phyloP scores from a whole-genome alignment of 1,139 yeast species.

The Pichia sp. region DNA sequence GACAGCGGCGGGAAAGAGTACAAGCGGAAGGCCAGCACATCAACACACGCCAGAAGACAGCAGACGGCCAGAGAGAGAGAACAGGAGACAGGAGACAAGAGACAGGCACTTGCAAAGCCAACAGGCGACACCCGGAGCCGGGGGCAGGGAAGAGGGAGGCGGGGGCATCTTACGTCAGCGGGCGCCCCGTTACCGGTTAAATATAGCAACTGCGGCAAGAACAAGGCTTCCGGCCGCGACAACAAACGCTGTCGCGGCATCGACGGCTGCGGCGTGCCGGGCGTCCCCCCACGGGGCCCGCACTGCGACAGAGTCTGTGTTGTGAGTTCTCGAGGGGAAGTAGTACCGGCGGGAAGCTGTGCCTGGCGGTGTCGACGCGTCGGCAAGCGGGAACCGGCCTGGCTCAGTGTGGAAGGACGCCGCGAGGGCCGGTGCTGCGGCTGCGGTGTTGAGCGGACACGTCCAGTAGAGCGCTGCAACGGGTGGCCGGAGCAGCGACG shows the following conservation, averaged over 20 bases:
- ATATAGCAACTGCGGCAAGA: slow-evolving; percentile 2
- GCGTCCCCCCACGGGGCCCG: slow-evolving; percentile 5
- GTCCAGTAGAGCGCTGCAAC: slow-evolving; percentile 29
- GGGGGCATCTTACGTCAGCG: background rate
- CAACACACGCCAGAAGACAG: too few species aligned
- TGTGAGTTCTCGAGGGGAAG: background rate
- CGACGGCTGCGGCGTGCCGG: slow-evolving; percentile 1
- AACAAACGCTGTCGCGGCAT: slow-evolving; percentile 1
- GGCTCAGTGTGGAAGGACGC: background rate
- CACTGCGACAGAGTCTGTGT: background rate
- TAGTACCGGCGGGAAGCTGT: background rate
- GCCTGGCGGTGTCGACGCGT: background rate
- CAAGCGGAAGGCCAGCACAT: too few species aligned
- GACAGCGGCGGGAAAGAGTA: too few species aligned
- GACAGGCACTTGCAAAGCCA: background rate
- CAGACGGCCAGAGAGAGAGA: background rate
- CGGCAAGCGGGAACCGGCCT: background rate
- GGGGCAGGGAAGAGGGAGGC: background rate
- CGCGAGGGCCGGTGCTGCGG: background rate
- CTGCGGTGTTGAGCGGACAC: slow-evolving; percentile 19
- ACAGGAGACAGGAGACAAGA: background rate
- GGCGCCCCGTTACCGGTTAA: background rate
- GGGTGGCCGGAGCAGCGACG: slow-evolving; percentile 16
- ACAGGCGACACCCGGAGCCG: background rate
- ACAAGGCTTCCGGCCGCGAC: background rate